Evolutionary conservation across 495 filamentous ascomycete species (phyloP), one percentile per base, ranked within the genome.

Genomic region (Hypoxylon cercidicola): DNA sequence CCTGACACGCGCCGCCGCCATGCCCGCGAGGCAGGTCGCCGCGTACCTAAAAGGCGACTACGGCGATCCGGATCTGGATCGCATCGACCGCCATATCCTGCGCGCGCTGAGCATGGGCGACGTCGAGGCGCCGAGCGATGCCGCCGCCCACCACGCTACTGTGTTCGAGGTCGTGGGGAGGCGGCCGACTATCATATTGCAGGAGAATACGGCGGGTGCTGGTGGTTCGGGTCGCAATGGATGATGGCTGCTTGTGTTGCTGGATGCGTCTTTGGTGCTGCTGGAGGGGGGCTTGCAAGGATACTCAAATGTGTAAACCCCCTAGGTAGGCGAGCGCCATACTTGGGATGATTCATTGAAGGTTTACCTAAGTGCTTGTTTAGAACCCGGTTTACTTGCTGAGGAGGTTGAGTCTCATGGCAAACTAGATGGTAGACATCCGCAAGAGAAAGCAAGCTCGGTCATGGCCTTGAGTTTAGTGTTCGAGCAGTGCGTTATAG

Each of bases 111-210:
- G 60, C 18, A 68, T 73, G 57, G 64, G 51, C 52, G 71, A 73
- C 4, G 54, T 44, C 25, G 71, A 73, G 21, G 2, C 52, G 3
- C 57, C 64, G 0, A 47, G 37, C 10, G 59, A 65, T 7, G 54
- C 56, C 5, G 55, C 50, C 1, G 20, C 16, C 9, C 50, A 61
- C 20, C 18, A 41, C n/a, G 25, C 50, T 6, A 50, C 55, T 2
- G 55, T 59, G 5, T 73, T 73, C 15, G 71, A 73, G 9, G 63
- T 71, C 19, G 18, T 73, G 1, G 68, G 60, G 3, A 49, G 62
- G 15, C 39, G 64, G 47, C 71, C 71, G 1, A 69, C 64, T n/a
- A 71, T 73, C 23, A 63, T 73, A n/a, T 32, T 73, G 20, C 71
- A 71, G 21, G 68, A 69, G 35, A 45, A 13, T 18, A 8, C 8